These are phyloP conservation scores for Gaultheria prostrata DNA, from an alignment of 148 eudicot species.

Conservation along the genomic window DNA sequence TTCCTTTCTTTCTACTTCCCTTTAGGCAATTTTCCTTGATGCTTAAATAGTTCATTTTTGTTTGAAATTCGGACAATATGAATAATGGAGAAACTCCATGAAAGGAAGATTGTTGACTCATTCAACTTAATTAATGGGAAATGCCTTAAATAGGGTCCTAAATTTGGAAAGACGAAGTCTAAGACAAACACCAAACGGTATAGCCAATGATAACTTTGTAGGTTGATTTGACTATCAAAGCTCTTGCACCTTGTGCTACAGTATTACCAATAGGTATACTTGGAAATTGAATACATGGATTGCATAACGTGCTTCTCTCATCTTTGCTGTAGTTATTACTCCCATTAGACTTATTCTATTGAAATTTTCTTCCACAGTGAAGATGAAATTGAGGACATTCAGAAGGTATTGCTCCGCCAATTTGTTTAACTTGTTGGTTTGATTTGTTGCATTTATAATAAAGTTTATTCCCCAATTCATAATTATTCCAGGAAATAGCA, in stretches of 20 bases:
- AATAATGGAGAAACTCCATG: not conserved
- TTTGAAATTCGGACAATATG: not conserved
- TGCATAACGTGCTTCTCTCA: constrained; percentile 13
- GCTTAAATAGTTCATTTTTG: not conserved
- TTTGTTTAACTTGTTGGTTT: constrained; percentile 12
- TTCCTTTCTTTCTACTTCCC: not conserved
- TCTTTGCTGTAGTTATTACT: not conserved
- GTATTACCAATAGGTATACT: not conserved
- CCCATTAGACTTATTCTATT: not conserved
- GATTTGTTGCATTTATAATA: not conserved
- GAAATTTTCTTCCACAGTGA: constrained; percentile 51
- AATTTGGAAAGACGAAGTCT: not conserved
- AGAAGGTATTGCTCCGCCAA: constrained; percentile 49
- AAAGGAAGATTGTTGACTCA: not conserved
- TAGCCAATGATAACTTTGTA: constrained; percentile 2
- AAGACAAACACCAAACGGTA: not conserved
- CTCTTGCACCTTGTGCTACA: not conserved
- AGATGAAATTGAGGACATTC: constrained; percentile 98
- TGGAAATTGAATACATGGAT: not conserved
- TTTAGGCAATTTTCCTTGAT: not conserved
- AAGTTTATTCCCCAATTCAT: constrained; percentile 15
- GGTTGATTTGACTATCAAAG: not conserved
- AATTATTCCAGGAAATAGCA: constrained; percentile 76
- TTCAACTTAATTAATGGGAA: not conserved
- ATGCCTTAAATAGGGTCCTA: not conserved